Evolutionary conservation across 768 basidiomycete genomes (phyloP), one percentile per base, ranked within the genome.

Genomic region (Trametes punicea): DNA sequence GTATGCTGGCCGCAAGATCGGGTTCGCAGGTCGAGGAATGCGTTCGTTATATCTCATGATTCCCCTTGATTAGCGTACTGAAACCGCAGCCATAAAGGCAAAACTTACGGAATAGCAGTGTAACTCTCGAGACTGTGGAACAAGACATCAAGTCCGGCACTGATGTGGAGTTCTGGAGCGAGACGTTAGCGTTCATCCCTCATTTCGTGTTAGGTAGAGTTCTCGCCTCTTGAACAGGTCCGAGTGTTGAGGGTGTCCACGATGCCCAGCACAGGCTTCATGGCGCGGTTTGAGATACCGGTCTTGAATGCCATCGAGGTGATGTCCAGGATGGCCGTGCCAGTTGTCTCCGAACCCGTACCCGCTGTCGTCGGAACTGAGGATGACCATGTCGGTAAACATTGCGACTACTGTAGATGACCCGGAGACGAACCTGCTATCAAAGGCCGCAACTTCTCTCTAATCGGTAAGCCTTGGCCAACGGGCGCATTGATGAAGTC

Each of bases 401-500:
- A 27, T 20, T 38, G 16, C 6, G n/a, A 20, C 7, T 2, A 20
- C n/a, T 5, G 9, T 7, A 27, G 4, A 3, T 11, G 16, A 0
- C 18, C 5, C 15, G 8, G 1, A 3, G 15, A 67, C 76, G 57
- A 55, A 71, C 93, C 77, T 40, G 93, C 93, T 57, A 96, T 96
- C 44, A 98, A 76, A 13, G 96, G 96, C 7, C 83, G 75, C 21
- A 98, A 76, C 16, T 77, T 73, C 67, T 89, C 75, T 2, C 80
- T 74, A 60, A 98, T 87, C 2, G 95, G 91, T 34, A 87, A 77
- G 4, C 95, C 95, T 71, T 93, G 94, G 39, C 96, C 96, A 50
- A 98, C 77, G 0, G 96, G 96, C 1, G 96, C 94, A 67, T 98
- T 98, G 71, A 98, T 90, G 70, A 96, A 98, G 69, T 98, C 96